A percentile compares a stretch with the other conserved stretches of the same genome.
phyloP scores from a whole-genome alignment of 192 early-diverging fungal genomes.

The Backusella circina region DNA sequence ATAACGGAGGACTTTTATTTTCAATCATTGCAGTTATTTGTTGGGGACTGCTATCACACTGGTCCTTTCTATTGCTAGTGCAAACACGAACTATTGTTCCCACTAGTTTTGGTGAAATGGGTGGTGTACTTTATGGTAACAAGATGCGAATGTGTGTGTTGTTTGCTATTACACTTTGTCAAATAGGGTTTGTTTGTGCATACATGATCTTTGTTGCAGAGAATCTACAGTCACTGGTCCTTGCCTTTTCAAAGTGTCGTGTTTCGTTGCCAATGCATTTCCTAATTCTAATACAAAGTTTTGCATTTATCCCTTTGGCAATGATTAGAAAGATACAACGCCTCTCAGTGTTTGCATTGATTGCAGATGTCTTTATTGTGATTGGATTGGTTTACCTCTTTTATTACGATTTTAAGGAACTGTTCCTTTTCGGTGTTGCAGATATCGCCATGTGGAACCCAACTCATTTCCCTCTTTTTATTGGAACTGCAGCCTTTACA shows the following conservation, averaged over 20 bases:
- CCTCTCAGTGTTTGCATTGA: constrained; percentile 76
- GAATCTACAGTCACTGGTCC: constrained; percentile 76
- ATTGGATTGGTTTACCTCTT: constrained; percentile 86
- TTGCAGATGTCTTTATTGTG: constrained; percentile 92
- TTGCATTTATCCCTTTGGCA: constrained; percentile 80
- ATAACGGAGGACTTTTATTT: constrained; percentile 62
- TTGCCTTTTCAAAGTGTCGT: constrained; percentile 71
- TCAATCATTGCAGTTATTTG: constrained; percentile 53
- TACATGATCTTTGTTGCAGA: constrained; percentile 91
- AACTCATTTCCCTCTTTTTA: constrained; percentile 78
- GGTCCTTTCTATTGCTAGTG: constrained; percentile 64
- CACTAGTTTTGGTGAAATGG: constrained; percentile 70
- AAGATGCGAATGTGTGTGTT: constrained; percentile 60
- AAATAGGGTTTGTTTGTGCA: constrained; percentile 87
- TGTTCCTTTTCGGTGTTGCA: constrained; percentile 58
- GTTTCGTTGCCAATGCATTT: constrained; percentile 38
- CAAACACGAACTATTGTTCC: constrained; percentile 57
- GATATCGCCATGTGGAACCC: constrained; percentile 62
- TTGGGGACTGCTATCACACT: constrained; percentile 58
- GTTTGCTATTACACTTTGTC: constrained; percentile 44
- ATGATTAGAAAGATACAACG: constrained; percentile 89
- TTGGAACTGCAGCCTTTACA: constrained; percentile 92
- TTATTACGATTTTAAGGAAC: constrained; percentile 63
- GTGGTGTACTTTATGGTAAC: constrained; percentile 58
- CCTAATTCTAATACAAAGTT: constrained; percentile 69